Percentiles rank a stretch among this genome's conserved stretches.
Conservation (phyloP, 2,329 filamentous ascomycete species). For the Ophiocordyceps robertsii region DNA sequence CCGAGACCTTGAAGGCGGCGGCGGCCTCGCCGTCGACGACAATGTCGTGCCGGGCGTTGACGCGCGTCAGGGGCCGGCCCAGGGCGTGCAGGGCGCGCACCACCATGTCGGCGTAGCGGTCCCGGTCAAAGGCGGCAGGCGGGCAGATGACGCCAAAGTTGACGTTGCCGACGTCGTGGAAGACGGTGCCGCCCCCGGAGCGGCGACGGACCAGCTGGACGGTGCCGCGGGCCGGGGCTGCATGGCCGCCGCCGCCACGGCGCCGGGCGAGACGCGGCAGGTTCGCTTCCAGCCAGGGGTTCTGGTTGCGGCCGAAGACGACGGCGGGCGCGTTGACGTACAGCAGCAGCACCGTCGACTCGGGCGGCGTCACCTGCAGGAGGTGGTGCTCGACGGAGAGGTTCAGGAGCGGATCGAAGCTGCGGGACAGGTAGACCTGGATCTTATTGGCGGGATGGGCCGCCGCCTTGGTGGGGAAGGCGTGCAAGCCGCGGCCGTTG, state of each 20-base stretch:
- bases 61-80: conserved; percentile 46
- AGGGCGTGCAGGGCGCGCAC: conserved; percentile 61
- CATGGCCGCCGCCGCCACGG: not conserved
- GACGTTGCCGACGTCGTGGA: conserved; percentile 84
- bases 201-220: conserved; percentile 64
- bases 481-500: not conserved
- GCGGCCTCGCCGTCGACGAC: conserved; percentile 43
- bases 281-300: conserved; percentile 89
- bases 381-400: conserved; percentile 90
- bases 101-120: conserved; percentile 87
- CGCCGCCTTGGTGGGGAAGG: conserved; percentile 23
- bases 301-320: conserved; percentile 91
- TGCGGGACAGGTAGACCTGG: conserved; percentile 61
- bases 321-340: conserved; percentile 82
- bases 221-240: conserved; percentile 12
- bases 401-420: conserved; percentile 70
- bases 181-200: conserved; percentile 84
- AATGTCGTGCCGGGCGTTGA: conserved; percentile 90
- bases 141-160: conserved; percentile 92
- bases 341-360: conserved; percentile 69
- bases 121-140: conserved; percentile 59
- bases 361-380: conserved; percentile 56
- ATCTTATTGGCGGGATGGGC: conserved; percentile 30
- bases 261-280: conserved; percentile 35
- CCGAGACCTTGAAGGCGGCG: conserved; percentile 64